Evolutionary conservation across 2,329 filamentous ascomycete species (phyloP).

Genomic region (Cryoendolithus antarcticus): DNA sequence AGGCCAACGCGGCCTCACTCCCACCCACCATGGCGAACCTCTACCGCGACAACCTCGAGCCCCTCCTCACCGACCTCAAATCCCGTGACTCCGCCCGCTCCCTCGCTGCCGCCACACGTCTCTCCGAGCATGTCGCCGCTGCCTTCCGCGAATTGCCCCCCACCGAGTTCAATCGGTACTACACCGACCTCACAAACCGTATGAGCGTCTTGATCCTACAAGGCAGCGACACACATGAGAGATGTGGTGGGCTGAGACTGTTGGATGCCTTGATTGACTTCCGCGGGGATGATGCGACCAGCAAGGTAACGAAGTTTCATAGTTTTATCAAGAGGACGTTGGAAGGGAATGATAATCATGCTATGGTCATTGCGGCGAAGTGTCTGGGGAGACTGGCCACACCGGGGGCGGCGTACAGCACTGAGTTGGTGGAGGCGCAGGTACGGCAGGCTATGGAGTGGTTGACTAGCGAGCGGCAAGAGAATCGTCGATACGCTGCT

Average conservation of each 20-base stretch:
- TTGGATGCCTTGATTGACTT: slow-evolving; percentile 91
- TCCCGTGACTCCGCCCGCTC: slow-evolving; percentile 17
- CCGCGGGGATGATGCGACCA: slow-evolving; percentile 82
- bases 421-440: slow-evolving; percentile 90
- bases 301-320: slow-evolving; percentile 89
- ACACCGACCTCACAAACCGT: slow-evolving; percentile 50
- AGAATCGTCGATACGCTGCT: slow-evolving; percentile 85
- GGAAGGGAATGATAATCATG: slow-evolving; percentile 77
- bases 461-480: slow-evolving; percentile 87
- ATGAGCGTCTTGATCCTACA: slow-evolving; percentile 68
- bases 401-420: slow-evolving; percentile 85
- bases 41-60: slow-evolving; percentile 19
- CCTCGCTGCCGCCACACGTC: slow-evolving; percentile 16
- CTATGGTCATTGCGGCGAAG: slow-evolving; percentile 80
- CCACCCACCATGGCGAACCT: slow-evolving; percentile 16
- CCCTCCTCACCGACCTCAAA: slow-evolving; percentile 20
- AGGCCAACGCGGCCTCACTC: slow-evolving; percentile 2
- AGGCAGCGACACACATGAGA: slow-evolving; percentile 74
- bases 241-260: slow-evolving; percentile 82
- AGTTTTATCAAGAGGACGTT: slow-evolving; percentile 80
- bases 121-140: slow-evolving; percentile 20
- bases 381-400: slow-evolving; percentile 83
- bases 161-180: slow-evolving; percentile 64
- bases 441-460: slow-evolving; percentile 94
- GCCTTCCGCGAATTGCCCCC: slow-evolving; percentile 53